Evolutionary conservation across 2,329 filamentous ascomycete species (phyloP), one percentile per base, ranked within the genome.

Genomic region (Tolypocladium album): DNA sequence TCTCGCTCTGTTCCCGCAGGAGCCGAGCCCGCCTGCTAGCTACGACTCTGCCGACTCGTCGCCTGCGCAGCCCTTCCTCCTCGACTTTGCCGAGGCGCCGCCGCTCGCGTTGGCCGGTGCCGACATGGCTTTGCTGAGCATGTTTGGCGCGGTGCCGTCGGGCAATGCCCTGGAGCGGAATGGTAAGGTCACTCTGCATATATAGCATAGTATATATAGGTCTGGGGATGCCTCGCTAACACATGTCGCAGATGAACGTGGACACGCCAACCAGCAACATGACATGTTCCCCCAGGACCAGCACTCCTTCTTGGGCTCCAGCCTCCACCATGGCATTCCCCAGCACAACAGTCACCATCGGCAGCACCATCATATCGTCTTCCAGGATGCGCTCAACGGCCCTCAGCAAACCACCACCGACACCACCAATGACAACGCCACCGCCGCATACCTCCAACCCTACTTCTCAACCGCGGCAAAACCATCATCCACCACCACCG

Each of bases 91-190:
- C 17, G 43, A 57, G n/a, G 43, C 17, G 7, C 42, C 42, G 13
- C 40, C 52, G 15, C n/a, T 57, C 56, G 27, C 42, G 17, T 47
- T 58, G 17, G 55, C 43, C 42, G 50, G 40, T 31, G 55, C 47
- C 15, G 58, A 60, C 56, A 60, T 60, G 60, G 58, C 61, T 2
- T 50, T 40, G 24, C 9, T 62, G 36, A 45, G 61, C 22, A 31
- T 62, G 34, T 42, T 60, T 45, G 59, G 53, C n/a, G n/a, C 36
- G 9, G 56, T 60, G 52, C 50, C 45, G 45, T 31, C 47, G 15
- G 43, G n/a, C 22, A 38, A 42, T 40, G 61, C 11, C 31, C 15
- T 57, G 42, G 58, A 52, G 13, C 53, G 24, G 31, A 52, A 22
- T 50, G 58, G 58, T 59, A 52, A 3, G 9, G n/a, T 13, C 24